Evolutionary conservation across 495 filamentous ascomycete species (phyloP).

Genomic region (Penicillium herquei): DNA sequence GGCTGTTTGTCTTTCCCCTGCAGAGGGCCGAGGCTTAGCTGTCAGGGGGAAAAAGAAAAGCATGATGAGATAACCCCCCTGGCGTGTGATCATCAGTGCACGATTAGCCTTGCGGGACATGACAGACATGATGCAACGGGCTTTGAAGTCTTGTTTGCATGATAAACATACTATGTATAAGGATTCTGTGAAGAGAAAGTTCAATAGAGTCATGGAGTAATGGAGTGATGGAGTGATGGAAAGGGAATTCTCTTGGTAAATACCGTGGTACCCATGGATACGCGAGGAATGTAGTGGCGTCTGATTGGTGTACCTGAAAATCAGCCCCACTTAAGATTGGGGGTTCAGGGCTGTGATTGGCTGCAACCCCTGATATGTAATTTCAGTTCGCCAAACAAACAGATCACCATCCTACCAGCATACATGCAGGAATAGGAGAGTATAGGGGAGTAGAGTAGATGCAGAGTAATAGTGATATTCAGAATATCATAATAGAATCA

Average conservation of each 20-base stretch:
- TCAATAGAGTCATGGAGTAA: background rate
- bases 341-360: conserved; percentile 4
- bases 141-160: conserved; percentile 9
- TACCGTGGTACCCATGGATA: conserved; percentile 23
- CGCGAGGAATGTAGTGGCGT: conserved; percentile 9
- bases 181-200: background rate
- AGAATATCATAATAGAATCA: too few relatives aligned
- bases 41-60: background rate
- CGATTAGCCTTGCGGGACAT: conserved; percentile 20
- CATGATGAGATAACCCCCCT: background rate
- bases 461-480: too few relatives aligned
- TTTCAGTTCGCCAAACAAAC: background rate
- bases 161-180: background rate
- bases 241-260: too few relatives aligned
- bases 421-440: too few relatives aligned
- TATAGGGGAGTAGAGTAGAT: too few relatives aligned
- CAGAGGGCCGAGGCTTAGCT: background rate
- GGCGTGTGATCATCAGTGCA: conserved; percentile 20
- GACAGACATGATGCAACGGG: conserved; percentile 6
- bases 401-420: too few relatives aligned
- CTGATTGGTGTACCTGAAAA: conserved; percentile 32
- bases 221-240: too few relatives aligned
- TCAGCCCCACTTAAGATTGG: background rate
- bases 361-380: background rate
- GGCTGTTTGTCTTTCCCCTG: background rate